Conservation (phyloP, 2,329 filamentous ascomycete genomes). For the Colletotrichum orbiculare region DNA sequence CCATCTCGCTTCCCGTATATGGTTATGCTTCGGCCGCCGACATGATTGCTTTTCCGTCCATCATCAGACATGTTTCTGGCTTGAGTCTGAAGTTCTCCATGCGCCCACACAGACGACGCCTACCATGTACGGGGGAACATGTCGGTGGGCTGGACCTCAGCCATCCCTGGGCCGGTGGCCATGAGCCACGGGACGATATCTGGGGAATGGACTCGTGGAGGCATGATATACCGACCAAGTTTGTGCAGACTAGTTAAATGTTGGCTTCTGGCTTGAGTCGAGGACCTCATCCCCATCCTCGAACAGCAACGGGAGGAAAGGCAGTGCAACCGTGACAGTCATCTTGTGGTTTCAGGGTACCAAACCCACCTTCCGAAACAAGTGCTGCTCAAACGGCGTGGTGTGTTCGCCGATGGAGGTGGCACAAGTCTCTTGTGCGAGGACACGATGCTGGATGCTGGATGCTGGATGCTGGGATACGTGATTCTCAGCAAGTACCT, state of each 20-base stretch:
- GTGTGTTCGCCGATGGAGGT: constrained; percentile 37
- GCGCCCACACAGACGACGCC: constrained; percentile 26
- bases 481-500: neutral
- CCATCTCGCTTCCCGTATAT: constrained; percentile 22
- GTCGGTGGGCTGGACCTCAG: no score
- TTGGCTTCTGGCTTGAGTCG: constrained; percentile 19
- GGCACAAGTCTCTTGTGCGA: constrained; percentile 32
- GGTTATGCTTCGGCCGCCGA: constrained; percentile 6
- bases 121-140: neutral
- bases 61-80: constrained; percentile 18
- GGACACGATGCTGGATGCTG: neutral
- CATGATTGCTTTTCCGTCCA: constrained; percentile 21
- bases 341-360: constrained; percentile 31
- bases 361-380: constrained; percentile 31
- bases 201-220: neutral
- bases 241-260: neutral
- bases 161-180: no score
- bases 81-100: constrained; percentile 10
- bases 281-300: constrained; percentile 10
- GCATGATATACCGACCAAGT: neutral
- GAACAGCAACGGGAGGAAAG: constrained; percentile 11
- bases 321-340: constrained; percentile 19
- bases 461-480: constrained; percentile 17
- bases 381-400: constrained; percentile 29
- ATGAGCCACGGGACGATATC: neutral